phyloP scores from a whole-genome alignment of 768 basidiomycete species.

The Suillus bovinus region DNA sequence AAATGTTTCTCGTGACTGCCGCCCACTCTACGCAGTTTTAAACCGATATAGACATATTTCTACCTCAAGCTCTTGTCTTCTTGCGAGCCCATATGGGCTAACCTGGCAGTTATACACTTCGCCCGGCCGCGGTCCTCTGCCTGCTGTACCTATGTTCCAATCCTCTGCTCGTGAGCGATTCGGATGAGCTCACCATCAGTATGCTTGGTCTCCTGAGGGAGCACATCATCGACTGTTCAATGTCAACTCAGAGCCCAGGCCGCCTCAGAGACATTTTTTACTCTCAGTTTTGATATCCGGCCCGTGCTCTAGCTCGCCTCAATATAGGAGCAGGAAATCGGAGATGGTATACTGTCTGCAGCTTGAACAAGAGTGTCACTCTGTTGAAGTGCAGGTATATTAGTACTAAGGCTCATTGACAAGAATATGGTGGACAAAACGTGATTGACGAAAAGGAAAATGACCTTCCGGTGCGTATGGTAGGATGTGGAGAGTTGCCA shows the following conservation, averaged over 20 bases:
- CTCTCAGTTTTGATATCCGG: background rate
- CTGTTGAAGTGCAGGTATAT: background rate
- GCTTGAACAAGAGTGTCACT: background rate
- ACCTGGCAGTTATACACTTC: slow-evolving; percentile 16
- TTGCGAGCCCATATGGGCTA: slow-evolving; percentile 19
- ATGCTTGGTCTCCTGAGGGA: background rate
- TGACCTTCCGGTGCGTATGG: no score
- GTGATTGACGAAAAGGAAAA: no score
- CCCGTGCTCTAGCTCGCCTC: background rate
- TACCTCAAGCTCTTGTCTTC: background rate
- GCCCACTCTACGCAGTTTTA: no score
- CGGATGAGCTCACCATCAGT: background rate
- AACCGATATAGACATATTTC: no score
- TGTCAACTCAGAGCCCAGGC: background rate
- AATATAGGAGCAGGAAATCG: background rate
- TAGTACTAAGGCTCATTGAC: no score
- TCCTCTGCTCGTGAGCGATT: slow-evolving; percentile 5
- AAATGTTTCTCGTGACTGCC: slow-evolving; percentile 9
- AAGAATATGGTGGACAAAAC: no score
- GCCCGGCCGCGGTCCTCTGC: background rate
- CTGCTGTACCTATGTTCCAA: background rate
- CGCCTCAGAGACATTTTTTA: background rate
- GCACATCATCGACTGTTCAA: background rate
- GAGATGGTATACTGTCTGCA: background rate
- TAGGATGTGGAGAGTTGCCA: no score